phyloP scores from a whole-genome alignment of 305 asterid genomes.

The Fraxinus angustifolia region DNA sequence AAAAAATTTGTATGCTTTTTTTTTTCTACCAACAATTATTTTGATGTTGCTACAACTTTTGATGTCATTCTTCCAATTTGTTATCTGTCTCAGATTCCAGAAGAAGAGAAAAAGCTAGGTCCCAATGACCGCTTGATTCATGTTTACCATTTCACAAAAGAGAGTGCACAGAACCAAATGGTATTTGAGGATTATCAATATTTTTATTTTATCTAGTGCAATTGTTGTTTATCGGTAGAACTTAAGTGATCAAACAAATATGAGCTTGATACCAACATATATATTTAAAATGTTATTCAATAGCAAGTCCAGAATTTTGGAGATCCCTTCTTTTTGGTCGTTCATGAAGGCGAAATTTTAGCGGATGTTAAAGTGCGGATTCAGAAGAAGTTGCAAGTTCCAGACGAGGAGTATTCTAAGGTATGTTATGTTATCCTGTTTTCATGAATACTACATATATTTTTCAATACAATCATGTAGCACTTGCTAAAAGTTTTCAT shows the following conservation, averaged over 20 bases:
- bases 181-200: conserved; percentile 30
- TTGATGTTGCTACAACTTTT: conserved; percentile 1
- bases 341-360: conserved; percentile 65
- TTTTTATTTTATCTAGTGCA: background rate
- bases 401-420: conserved; percentile 66
- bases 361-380: conserved; percentile 58
- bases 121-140: conserved; percentile 61
- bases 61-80: conserved; percentile 2
- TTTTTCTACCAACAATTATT: background rate
- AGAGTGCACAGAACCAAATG: conserved; percentile 60
- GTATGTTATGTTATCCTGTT: conserved; percentile 25
- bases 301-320: conserved; percentile 73
- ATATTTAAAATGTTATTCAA: conserved; percentile 1
- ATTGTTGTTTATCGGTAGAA: background rate
- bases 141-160: conserved; percentile 71
- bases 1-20: background rate
- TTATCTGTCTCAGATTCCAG: conserved; percentile 51
- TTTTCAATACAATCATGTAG: background rate
- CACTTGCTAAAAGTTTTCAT: background rate
- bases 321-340: conserved; percentile 64
- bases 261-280: background rate
- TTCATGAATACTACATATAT: conserved; percentile 1
- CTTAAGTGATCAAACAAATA: background rate
- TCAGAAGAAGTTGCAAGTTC: conserved; percentile 62
- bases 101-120: conserved; percentile 68